Evolutionary conservation across 495 filamentous ascomycete genomes (phyloP), one percentile per base, ranked within the genome.

Genomic region (Massariosphaeria phaeospora): DNA sequence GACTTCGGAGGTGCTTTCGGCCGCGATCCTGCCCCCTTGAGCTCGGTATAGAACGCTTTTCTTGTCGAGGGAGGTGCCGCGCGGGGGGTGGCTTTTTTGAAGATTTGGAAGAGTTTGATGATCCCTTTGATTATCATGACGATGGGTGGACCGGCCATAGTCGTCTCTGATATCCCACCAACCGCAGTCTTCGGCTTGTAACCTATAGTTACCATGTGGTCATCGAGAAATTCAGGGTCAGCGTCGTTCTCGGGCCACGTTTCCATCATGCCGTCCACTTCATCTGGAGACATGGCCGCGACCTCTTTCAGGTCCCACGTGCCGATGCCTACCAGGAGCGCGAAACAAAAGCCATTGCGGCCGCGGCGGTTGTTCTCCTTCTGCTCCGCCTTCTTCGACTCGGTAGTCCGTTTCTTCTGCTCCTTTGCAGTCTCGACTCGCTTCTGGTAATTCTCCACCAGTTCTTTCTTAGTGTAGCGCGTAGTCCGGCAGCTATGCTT

Each of bases 181-280:
- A n/a, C n/a, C n/a, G n/a, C n/a, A n/a, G n/a, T n/a, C n/a, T n/a
- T n/a, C n/a, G n/a, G n/a, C n/a, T 26, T 35, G n/a, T 10, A 38
- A 38, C 27, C 18, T 7, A 40, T 17, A 9, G 36, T 6, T 8
- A 20, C 18, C 15, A 9, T 40, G 36, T 40, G 18, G 18, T 40
- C 36, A 20, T 12, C 36, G 18, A 40, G 10, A 7, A 12, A 40
- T 40, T n/a, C 7, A 40, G 36, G 7, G 7, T 40, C 7, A 12
- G 36, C 29, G 21, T n/a, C 30, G 18, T 49, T 21, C 27, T 38
- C 46, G 17, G 46, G 46, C 46, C 46, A 49, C 30, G 36, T 15
- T 17, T 34, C 33, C 33, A 49, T 21, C 46, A 49, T 49, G 9
- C 46, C 46, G 21, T 49, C 31, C 29, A 49, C n/a, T 20, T 49